Evolutionary conservation across 495 filamentous ascomycete genomes (phyloP), one percentile per base, ranked within the genome.

Genomic region (Staphylotrichum longicolle): DNA sequence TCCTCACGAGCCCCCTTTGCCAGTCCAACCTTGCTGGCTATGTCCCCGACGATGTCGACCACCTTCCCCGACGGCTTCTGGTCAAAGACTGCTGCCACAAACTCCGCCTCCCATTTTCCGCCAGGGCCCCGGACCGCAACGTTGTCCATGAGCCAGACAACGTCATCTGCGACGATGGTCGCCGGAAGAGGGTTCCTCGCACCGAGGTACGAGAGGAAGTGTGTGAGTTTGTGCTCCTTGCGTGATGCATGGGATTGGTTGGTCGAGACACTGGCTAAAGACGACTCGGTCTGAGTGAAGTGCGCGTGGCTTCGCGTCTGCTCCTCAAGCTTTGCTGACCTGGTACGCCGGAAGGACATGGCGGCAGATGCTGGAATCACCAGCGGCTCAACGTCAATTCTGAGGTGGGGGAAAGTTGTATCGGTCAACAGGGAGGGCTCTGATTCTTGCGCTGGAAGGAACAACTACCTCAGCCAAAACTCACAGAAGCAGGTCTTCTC

Each of bases 121-220:
- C 65, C 77, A 27, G 63, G 68, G 42, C 70, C 68, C 32, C 84
- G 84, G 70, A 87, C 96, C 6, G 91, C 93, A 7, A 90, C 91
- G 67, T 94, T 97, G 77, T 97, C 91, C 44, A 97, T 73, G 11
- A 98, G 77, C 93, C 93, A 97, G 30, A 97, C 86, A 9, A 80
- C 83, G 63, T 96, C 85, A 52, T 75, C 63, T 3, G 60, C 63
- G 7, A 69, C 71, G 44, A 84, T 68, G 5, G 67, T 61, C 27
- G 70, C 69, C 3, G 74, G 73, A 3, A 78, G 60, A 5, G 82
- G 80, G 61, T 82, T 82, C 33, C 65, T 70, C 20, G 63, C 52
- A 40, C 78, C 77, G 33, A 83, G 66, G 46, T 80, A 79, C 10
- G 80, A 80, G 53, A 83, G 74, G 14, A 80, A 41, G 49, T 72